These are phyloP conservation scores for Pyrus hybrid DNA, from an alignment of 331 rosid genomes.

Conservation along the genomic window DNA sequence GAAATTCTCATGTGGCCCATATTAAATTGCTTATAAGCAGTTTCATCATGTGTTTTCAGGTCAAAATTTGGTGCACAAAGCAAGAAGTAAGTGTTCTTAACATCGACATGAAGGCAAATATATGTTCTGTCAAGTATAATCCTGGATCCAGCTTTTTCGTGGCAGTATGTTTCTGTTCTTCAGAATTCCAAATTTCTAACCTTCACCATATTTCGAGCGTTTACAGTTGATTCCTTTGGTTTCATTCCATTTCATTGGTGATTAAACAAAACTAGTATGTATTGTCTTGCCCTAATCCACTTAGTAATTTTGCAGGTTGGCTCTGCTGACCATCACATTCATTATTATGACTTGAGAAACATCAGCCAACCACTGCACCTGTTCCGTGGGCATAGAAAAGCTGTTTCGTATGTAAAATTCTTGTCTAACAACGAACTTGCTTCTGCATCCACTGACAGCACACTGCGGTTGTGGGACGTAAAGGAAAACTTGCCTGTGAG, in stretches of 20 bases:
- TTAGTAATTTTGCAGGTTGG: constrained; percentile 22
- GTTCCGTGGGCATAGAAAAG: constrained; percentile 16
- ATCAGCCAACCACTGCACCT: constrained; percentile 22
- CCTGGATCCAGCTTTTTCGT: constrained; percentile 26
- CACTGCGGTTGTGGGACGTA: constrained; percentile 32
- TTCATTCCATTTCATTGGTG: not conserved
- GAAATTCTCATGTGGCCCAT: no score
- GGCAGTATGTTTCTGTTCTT: constrained; percentile 21
- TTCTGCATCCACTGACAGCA: constrained; percentile 35
- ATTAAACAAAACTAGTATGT: not conserved
- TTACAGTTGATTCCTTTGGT: not conserved
- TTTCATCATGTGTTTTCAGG: not conserved
- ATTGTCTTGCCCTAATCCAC: not conserved
- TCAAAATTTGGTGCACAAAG: constrained; percentile 27
- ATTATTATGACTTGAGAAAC: constrained; percentile 30
- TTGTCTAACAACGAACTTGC: constrained; percentile 25
- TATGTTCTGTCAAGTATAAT: constrained; percentile 31
- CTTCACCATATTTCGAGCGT: not conserved
- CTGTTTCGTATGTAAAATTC: constrained; percentile 30
- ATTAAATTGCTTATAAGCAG: not conserved
- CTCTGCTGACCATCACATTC: constrained; percentile 24
- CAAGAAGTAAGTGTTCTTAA: constrained; percentile 23
- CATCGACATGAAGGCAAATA: constrained; percentile 28
- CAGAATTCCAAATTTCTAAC: not conserved
- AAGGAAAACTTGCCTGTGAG: constrained; percentile 22